Evolutionary conservation across 805 yeast species (phyloP), one percentile per base, ranked within the genome.

Genomic region (Teunomyces stri): DNA sequence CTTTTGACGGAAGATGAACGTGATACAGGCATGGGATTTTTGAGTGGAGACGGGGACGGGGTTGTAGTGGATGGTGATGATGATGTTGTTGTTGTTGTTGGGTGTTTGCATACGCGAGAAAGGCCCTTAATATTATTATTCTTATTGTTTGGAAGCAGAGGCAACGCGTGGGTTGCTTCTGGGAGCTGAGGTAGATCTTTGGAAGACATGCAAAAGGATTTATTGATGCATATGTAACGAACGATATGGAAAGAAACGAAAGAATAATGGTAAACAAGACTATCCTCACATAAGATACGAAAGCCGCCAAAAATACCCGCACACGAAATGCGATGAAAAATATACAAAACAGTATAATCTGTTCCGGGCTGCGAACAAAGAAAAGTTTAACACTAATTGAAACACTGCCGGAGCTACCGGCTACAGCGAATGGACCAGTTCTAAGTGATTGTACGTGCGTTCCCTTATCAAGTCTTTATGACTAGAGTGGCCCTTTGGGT

Each of bases 1-100:
- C 60, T 54, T 11, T 52, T 47, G 29, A 53, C 46, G n/a, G 60
- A 58, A 11, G 56, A 52, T 5, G 61, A 56, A 6, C 58, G 34
- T 12, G 56, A 43, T 9, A 50, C 50, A 27, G 43, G 35, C 30
- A 58, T 29, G 41, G 52, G 61, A 40, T 50, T 48, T 29, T 49
- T 54, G 33, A 55, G 44, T 10, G 57, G 59, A 4, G 59, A 48
- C 4, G 57, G 58, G 27, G 10, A 7, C 27, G 11, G 2, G 27
- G 27, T 25, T 7, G 25, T 22, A 6, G 25, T 6, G 25, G 25
- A 21, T 21, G 25, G 2, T 18, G 25, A 6, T 5, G 25, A 21
- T 21, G 25, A 5, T 21, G 6, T 4, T 5, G 46, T 42, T 12
- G 39, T 43, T 3, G 37, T 30, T 2, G 43, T 20, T 6, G 25